These are phyloP conservation scores for Amanita rubescens DNA, from an alignment of 768 basidiomycete species.

Conservation along the genomic window DNA sequence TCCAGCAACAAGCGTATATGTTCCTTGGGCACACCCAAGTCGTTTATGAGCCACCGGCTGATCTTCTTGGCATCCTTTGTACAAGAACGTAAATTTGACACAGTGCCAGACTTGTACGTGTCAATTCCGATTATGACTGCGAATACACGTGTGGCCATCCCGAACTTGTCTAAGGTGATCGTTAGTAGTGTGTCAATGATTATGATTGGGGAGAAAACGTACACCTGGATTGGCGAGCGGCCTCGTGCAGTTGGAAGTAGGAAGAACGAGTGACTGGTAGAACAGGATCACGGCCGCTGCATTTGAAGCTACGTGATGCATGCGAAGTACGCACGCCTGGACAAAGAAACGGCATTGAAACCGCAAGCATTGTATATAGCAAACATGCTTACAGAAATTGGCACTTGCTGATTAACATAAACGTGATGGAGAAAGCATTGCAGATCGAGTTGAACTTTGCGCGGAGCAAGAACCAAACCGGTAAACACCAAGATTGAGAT, in stretches of 20 bases:
- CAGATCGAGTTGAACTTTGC: not conserved
- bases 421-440: not conserved
- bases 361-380: not conserved
- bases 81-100: constrained; percentile 64
- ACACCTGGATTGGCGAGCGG: not conserved
- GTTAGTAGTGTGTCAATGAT: not conserved
- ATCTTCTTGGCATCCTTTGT: constrained; percentile 56
- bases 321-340: not conserved
- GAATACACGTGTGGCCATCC: constrained; percentile 38
- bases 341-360: not conserved
- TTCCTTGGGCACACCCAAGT: constrained; percentile 49
- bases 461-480: not conserved
- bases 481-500: not conserved
- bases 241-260: not conserved
- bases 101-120: constrained; percentile 52
- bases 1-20: constrained; percentile 54
- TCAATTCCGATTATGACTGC: constrained; percentile 66
- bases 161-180: not conserved
- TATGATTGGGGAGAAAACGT: not conserved
- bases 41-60: constrained; percentile 47
- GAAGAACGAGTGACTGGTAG: not conserved
- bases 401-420: not conserved
- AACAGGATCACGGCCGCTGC: not conserved
- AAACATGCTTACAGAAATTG: not conserved
- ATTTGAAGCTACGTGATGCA: not conserved